These are phyloP conservation scores for Deuterostichococcus epilithicus DNA, from an alignment of 139 green algal species.

Conservation along the genomic window DNA sequence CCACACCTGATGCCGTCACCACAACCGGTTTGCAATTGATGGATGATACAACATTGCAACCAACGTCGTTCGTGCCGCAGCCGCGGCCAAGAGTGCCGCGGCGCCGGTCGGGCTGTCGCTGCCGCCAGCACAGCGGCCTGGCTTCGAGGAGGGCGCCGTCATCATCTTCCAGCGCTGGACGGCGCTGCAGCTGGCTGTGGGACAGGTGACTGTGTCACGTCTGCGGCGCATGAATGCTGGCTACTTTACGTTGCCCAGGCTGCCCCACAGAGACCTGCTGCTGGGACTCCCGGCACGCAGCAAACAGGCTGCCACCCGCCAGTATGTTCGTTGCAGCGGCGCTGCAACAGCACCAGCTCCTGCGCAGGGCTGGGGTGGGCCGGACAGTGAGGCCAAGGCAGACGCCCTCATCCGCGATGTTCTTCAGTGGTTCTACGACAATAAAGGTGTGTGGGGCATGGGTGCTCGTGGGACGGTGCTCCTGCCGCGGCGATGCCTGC, in stretches of 20 bases:
- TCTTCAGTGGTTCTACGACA: constrained; percentile 80
- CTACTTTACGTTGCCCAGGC: not conserved
- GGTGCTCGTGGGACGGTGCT: too few relatives aligned
- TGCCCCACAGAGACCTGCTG: too few relatives aligned
- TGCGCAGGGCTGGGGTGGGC: constrained; percentile 71
- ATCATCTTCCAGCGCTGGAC: constrained; percentile 80
- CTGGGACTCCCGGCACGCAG: not conserved
- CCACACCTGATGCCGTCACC: too few relatives aligned
- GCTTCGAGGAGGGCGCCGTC: constrained; percentile 72
- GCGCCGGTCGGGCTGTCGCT: not conserved
- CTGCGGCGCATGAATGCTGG: not conserved
- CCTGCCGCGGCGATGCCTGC: too few relatives aligned
- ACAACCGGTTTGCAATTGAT: not conserved
- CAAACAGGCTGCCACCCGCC: too few relatives aligned
- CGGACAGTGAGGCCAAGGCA: constrained; percentile 68
- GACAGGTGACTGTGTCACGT: constrained; percentile 40
- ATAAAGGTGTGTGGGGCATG: constrained; percentile 51
- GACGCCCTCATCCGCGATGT: constrained; percentile 64
- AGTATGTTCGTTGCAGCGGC: too few relatives aligned
- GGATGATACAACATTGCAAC: too few relatives aligned
- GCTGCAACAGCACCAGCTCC: not conserved
- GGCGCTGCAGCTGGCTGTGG: constrained; percentile 79
- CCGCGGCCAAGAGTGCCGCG: not conserved
- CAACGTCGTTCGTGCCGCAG: too few relatives aligned
- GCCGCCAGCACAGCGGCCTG: constrained; percentile 12